A percentile compares a stretch with the other conserved stretches of the same genome.
These are phyloP conservation scores for Lecanicillium sp. DNA, from an alignment of 2,329 filamentous ascomycete genomes.

Conservation along the genomic window DNA sequence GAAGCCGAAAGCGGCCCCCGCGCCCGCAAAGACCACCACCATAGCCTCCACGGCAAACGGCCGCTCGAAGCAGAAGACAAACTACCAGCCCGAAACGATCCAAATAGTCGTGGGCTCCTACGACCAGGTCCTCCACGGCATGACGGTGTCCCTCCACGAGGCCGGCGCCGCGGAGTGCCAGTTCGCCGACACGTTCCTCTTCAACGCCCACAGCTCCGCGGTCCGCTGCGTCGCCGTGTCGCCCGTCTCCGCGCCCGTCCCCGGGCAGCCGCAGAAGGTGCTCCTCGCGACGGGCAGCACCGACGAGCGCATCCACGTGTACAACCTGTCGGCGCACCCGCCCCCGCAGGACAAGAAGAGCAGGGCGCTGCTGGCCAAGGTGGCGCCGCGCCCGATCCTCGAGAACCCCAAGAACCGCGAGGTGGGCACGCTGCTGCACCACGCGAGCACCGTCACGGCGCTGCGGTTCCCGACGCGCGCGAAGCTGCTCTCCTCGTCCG, in stretches of 20 bases:
- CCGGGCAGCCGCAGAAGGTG: conserved; percentile 68
- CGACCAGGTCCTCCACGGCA: conserved; percentile 84
- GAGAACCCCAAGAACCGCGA: conserved; percentile 86
- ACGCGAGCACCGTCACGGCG: conserved; percentile 73
- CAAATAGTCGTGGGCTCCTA: conserved; percentile 93
- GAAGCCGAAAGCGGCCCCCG: conserved; percentile 24
- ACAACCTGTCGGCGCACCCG: conserved; percentile 71
- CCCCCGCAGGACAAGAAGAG: conserved; percentile 43
- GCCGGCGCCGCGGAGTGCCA: conserved; percentile 38
- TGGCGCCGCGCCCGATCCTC: conserved; percentile 66
- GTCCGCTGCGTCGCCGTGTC: conserved; percentile 87
- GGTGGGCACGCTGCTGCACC: conserved; percentile 80
- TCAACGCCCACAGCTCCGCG: conserved; percentile 86
- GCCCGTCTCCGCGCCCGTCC: conserved; percentile 57
- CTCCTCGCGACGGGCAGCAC: conserved; percentile 87
- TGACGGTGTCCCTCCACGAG: conserved; percentile 63
- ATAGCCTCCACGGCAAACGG: too few species aligned
- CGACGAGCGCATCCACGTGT: conserved; percentile 92
- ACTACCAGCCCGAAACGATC: conserved; percentile 49
- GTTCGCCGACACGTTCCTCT: conserved; percentile 91
- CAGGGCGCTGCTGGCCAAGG: conserved; percentile 56
- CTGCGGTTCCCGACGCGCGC: conserved; percentile 77
- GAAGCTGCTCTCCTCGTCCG: conserved; percentile 81
- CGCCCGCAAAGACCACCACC: conserved; percentile 18
- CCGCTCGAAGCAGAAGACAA: too few species aligned